Evolutionary conservation across 129 eudicot genomes (phyloP).

Genomic region (Ambrosia trifida): DNA sequence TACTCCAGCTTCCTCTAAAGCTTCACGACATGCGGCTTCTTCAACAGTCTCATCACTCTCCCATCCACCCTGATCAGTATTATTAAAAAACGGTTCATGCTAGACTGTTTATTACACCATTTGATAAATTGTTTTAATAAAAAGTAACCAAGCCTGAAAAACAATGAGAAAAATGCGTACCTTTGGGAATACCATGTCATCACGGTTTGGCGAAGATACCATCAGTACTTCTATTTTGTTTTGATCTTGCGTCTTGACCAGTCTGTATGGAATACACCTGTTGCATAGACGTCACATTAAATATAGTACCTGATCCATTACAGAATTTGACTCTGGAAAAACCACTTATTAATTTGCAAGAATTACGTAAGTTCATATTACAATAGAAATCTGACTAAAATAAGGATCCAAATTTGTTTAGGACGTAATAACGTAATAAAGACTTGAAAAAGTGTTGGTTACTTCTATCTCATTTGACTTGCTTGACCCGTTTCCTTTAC

Average conservation of each 20-base stretch:
- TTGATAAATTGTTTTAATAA: not conserved
- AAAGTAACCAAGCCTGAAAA: conserved; percentile 1
- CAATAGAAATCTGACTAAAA: not conserved
- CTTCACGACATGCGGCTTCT: conserved; percentile 74
- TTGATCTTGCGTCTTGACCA: conserved; percentile 31
- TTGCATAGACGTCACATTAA: conserved; percentile 21
- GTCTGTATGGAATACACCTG: conserved; percentile 71
- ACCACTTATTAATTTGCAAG: not conserved
- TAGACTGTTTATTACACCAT: not conserved
- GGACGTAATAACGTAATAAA: too few relatives aligned
- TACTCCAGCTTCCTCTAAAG: conserved; percentile 77
- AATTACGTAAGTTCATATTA: too few relatives aligned
- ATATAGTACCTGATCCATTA: not conserved
- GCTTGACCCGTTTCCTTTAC: too few relatives aligned
- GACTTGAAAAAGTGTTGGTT: too few relatives aligned
- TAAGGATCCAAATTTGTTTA: not conserved
- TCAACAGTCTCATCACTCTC: conserved; percentile 64
- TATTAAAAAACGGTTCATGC: not conserved
- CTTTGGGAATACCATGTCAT: conserved; percentile 73
- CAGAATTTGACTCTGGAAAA: not conserved
- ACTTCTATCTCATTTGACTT: too few relatives aligned
- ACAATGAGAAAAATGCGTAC: conserved; percentile 23
- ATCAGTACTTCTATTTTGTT: conserved; percentile 53
- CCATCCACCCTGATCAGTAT: conserved; percentile 73
- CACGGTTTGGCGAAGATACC: conserved; percentile 64